Base-by-base conservation (phyloP, 108 stramenopile species). In the Fistulifera pelliculosa region DNA sequence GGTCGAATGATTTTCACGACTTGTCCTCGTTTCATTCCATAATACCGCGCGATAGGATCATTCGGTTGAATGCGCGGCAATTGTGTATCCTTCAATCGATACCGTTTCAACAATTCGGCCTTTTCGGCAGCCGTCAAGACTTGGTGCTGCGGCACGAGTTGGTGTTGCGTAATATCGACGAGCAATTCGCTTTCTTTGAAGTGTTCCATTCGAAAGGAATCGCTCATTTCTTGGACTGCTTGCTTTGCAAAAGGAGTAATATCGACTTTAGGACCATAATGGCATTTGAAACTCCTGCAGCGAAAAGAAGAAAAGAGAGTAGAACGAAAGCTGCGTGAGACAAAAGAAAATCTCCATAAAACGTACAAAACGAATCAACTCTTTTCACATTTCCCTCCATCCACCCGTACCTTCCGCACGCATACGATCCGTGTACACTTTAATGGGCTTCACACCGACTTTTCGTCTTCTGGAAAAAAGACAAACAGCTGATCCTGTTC, bases 1-100 rank as follows among this genome's bases (percentile, higher is more conserved):
- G 96, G 96, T 51, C 99, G 85, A 58, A 97, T 97, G 65, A 99
- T 99, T 64, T 98, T 98, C 27, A 98, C 97, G 14, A 99, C 98
- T 52, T 96, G 81, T 21, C 96, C 96, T 52, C 94, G 68, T 62
- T 83, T 87, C 94, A 99, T 85, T 28, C 99, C 99, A 68, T 92
- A 98, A 64, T 96, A 99, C 35, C 99, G 65, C 1, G 98, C 96
- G 8, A 99, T 90, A 16, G 99, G 99, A 71, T 99, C 99, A 47
- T 88, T 93, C 8, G 82, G 75, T 60, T 98, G 97, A 60, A 99
- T 99, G n/a, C 97, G 73, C 21, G 99, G 99, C 25, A 99, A 81
- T 73, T 99, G 98, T 8, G 78, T 91, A 41, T 97, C 96, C 62
- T 94, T 97, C 38, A 99, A 70, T 49, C 96, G 85, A 70, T 99